Evolutionary conservation across 106 monocot genomes (phyloP).

Genomic region (Dendrobium huoshanense): DNA sequence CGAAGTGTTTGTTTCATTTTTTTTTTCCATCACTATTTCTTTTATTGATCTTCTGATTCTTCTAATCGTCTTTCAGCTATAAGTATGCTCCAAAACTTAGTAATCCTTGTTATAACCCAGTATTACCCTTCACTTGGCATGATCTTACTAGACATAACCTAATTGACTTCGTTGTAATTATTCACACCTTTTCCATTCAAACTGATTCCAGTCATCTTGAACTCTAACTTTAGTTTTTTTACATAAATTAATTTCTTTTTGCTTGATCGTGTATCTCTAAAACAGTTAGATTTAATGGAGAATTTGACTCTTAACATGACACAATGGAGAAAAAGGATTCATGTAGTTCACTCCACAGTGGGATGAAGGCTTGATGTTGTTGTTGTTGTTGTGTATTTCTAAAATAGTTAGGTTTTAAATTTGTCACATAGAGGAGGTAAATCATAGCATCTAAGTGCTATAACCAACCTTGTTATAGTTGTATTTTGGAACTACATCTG

Average conservation of each 20-base stretch:
- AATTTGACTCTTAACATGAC: too few species aligned
- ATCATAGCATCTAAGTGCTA: background rate
- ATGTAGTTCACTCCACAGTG: too few species aligned
- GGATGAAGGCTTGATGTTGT: too few species aligned
- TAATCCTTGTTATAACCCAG: background rate
- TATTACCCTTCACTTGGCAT: background rate
- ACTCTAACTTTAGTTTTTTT: background rate
- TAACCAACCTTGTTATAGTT: background rate
- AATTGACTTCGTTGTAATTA: background rate
- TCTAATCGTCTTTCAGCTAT: background rate
- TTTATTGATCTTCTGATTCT: background rate
- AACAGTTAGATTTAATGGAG: background rate
- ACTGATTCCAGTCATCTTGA: background rate
- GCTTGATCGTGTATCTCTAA: background rate
- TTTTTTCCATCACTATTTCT: background rate
- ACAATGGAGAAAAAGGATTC: too few species aligned
- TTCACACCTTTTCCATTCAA: background rate
- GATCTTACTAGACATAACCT: background rate
- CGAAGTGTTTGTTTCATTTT: background rate
- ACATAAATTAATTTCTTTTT: background rate
- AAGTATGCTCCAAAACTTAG: background rate
- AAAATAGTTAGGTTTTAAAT: background rate
- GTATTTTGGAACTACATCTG: background rate
- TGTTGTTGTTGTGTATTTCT: background rate
- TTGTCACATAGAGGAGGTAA: background rate